Percentiles rank a stretch among this genome's conserved stretches.
phyloP scores from a whole-genome alignment of 768 basidiomycete species.

The Trametes coccinea region DNA sequence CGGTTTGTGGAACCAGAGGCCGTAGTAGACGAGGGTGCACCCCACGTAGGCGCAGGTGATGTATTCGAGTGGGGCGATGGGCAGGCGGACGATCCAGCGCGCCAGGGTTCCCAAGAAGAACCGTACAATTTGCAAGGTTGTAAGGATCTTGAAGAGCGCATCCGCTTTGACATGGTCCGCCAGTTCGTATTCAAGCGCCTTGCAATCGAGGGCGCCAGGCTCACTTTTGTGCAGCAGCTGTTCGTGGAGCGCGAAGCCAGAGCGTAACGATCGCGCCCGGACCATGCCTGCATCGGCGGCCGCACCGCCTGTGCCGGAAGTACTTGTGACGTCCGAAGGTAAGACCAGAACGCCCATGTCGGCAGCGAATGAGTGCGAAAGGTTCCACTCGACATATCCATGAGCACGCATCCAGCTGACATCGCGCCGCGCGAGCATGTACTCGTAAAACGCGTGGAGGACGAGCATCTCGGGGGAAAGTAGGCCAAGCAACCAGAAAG shows the following conservation, averaged over 20 bases:
- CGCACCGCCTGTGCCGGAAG: not conserved
- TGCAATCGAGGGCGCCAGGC: slow-evolving; percentile 15
- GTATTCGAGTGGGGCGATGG: slow-evolving; percentile 19
- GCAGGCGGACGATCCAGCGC: slow-evolving; percentile 3
- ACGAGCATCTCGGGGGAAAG: slow-evolving; percentile 25
- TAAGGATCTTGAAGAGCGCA: slow-evolving; percentile 20
- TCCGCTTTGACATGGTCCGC: slow-evolving; percentile 21
- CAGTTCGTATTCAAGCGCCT: slow-evolving; percentile 18
- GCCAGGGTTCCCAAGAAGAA: slow-evolving; percentile 13
- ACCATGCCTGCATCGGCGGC: not conserved
- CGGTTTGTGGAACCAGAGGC: slow-evolving; percentile 19
- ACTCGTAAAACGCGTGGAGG: slow-evolving; percentile 22
- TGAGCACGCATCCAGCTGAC: slow-evolving; percentile 21
- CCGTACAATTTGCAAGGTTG: slow-evolving; percentile 16
- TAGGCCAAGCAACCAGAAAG: slow-evolving; percentile 22
- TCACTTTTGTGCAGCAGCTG: slow-evolving; percentile 4
- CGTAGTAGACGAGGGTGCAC: slow-evolving; percentile 22
- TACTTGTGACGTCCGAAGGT: not conserved
- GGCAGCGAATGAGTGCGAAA: slow-evolving; percentile 16
- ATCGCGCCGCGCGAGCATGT: slow-evolving; percentile 20
- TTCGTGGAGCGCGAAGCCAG: slow-evolving; percentile 21
- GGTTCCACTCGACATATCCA: slow-evolving; percentile 15
- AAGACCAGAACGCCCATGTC: slow-evolving; percentile 19
- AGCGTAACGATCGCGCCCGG: not conserved
- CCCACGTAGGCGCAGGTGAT: slow-evolving; percentile 20